These are phyloP conservation scores for Nicotiana knightiana DNA, from an alignment of 257 asterid genomes.

Conservation along the genomic window DNA sequence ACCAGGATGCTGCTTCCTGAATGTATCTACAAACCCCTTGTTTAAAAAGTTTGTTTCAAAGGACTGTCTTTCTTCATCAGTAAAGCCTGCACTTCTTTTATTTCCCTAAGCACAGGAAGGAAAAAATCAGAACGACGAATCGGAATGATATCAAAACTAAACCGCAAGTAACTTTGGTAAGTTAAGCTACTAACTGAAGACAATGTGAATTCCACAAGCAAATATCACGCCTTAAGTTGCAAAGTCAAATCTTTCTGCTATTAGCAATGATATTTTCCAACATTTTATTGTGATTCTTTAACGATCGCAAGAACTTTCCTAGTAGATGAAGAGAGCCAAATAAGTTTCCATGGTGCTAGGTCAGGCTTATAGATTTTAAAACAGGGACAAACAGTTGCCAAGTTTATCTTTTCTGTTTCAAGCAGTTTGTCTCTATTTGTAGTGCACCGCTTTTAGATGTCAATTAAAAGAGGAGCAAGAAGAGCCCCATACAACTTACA, in stretches of 20 bases:
- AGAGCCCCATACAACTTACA: neutral
- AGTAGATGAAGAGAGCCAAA: neutral
- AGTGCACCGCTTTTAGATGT: neutral
- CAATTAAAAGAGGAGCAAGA: neutral
- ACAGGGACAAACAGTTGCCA: neutral
- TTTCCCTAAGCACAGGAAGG: conserved; percentile 54
- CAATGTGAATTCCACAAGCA: neutral
- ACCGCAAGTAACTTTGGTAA: neutral
- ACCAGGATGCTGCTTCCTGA: conserved; percentile 87
- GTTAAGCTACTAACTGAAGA: neutral
- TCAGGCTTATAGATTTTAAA: neutral
- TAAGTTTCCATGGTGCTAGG: neutral
- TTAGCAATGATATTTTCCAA: neutral
- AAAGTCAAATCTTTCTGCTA: neutral
- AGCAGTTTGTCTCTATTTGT: neutral
- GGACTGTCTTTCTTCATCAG: conserved; percentile 81
- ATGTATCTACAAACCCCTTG: conserved; percentile 83
- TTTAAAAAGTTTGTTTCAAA: conserved; percentile 67
- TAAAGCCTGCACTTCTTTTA: conserved; percentile 94
- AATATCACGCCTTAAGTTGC: neutral
- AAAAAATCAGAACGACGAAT: neutral
- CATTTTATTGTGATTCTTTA: neutral
- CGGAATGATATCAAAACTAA: neutral
- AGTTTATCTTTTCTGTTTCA: neutral
- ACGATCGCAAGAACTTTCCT: neutral